Percentiles rank a stretch among this genome's conserved stretches.
Conservation (phyloP, 2,329 filamentous ascomycete species). For the Acrocalymma vagum region DNA sequence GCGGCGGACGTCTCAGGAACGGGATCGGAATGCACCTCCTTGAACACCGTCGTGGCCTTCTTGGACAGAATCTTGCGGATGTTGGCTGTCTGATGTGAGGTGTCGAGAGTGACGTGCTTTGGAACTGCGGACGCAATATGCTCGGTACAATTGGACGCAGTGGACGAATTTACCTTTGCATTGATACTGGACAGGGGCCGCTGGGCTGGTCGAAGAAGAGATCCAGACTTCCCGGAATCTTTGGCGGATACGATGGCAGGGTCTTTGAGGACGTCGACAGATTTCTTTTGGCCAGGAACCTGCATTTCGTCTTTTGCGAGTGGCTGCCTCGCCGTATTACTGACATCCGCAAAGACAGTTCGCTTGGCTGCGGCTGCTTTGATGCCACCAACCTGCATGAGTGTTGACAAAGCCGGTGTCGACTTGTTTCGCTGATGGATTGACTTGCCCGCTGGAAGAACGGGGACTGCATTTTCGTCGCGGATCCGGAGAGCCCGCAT, state of each 20-base stretch:
- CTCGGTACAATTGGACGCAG: constrained; percentile 18
- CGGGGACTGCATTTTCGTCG: constrained; percentile 72
- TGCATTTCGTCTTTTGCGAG: constrained; percentile 65
- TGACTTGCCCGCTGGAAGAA: constrained; percentile 53
- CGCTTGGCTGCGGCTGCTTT: constrained; percentile 76
- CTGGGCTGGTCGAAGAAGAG: constrained; percentile 68
- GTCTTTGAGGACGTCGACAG: constrained; percentile 45
- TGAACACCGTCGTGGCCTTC: constrained; percentile 63
- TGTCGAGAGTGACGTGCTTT: constrained; percentile 33
- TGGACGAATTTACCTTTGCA: constrained; percentile 28
- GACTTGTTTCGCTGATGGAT: constrained; percentile 87
- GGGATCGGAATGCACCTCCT: constrained; percentile 50
- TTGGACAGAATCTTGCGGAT: constrained; percentile 60
- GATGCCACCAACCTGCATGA: constrained; percentile 62
- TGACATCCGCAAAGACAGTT: constrained; percentile 82
- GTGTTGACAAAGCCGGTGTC: constrained; percentile 67
- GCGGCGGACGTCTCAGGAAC: constrained; percentile 21
- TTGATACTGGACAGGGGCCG: constrained; percentile 55
- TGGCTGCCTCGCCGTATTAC: constrained; percentile 66
- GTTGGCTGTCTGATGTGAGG: constrained; percentile 45
- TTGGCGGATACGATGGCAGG: constrained; percentile 36
- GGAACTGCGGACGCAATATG: constrained; percentile 25
- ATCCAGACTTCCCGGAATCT: constrained; percentile 53
- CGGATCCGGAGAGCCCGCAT: constrained; percentile 66
- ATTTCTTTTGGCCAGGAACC: constrained; percentile 52